Evolutionary conservation across 306 rosid species (phyloP).

Genomic region (Begonia peltatifolia): DNA sequence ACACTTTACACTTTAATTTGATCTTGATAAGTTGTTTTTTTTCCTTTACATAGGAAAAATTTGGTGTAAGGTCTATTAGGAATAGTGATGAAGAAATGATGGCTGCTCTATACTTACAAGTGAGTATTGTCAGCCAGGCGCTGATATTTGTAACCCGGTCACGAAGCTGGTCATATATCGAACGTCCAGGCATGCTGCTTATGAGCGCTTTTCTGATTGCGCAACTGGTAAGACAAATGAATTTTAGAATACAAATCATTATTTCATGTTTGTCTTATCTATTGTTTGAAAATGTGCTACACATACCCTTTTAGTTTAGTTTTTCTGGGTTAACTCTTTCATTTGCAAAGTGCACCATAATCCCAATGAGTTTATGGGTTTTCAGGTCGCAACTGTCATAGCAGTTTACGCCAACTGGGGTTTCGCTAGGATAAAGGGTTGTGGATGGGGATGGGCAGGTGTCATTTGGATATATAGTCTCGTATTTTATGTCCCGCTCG

Average conservation of each 20-base stretch:
- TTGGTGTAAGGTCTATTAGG: slow-evolving; percentile 32
- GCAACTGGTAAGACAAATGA: slow-evolving; percentile 22
- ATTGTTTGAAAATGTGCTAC: no score
- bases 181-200: slow-evolving; percentile 69
- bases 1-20: not conserved
- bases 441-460: slow-evolving; percentile 97
- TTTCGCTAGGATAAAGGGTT: slow-evolving; percentile 59
- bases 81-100: slow-evolving; percentile 23
- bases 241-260: no score
- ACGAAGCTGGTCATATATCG: slow-evolving; percentile 64
- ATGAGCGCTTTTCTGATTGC: slow-evolving; percentile 51
- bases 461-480: slow-evolving; percentile 84
- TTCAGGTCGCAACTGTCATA: slow-evolving; percentile 65
- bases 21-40: not conserved
- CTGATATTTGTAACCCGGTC: slow-evolving; percentile 84
- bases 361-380: not conserved
- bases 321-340: no score
- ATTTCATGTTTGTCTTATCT: no score
- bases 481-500: slow-evolving; percentile 73
- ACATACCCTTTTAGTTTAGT: no score
- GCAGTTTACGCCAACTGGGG: slow-evolving; percentile 20
- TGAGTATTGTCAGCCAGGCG: slow-evolving; percentile 83
- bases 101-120: slow-evolving; percentile 89
- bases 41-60: slow-evolving; percentile 17
- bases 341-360: no score